phyloP scores from a whole-genome alignment of 345 rosid genomes.

The Salix koriyanagi region DNA sequence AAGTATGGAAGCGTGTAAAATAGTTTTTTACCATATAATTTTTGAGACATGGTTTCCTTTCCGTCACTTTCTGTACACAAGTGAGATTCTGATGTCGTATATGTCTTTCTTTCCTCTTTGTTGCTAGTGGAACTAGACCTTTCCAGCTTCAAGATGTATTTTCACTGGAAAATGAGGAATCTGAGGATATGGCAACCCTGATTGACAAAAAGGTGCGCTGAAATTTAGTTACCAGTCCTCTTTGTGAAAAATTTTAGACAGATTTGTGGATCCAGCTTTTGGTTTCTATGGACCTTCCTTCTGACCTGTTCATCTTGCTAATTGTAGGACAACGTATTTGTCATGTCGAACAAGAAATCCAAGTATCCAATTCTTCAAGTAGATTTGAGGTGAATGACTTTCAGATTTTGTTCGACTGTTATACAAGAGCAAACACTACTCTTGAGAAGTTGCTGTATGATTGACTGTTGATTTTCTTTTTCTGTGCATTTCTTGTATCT shows the following conservation, averaged over 20 bases:
- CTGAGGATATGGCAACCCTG: conserved; percentile 77
- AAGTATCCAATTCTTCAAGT: conserved; percentile 98
- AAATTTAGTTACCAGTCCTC: not conserved
- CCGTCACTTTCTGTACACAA: not conserved
- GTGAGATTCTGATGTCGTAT: not conserved
- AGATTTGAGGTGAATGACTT: conserved; percentile 68
- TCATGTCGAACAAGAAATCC: conserved; percentile 97
- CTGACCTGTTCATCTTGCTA: conserved; percentile 1
- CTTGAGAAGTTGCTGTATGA: not conserved
- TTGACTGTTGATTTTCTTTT: not conserved
- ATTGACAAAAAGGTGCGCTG: conserved; percentile 81
- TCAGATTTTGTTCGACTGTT: conserved; percentile 4
- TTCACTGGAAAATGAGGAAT: conserved; percentile 87
- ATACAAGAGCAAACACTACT: not conserved
- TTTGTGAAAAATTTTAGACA: not conserved
- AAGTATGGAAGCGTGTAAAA: conserved; percentile 44
- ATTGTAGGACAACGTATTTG: conserved; percentile 84
- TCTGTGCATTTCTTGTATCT: not conserved
- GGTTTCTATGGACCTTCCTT: not conserved
- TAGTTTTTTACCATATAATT: not conserved
- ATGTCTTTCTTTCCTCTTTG: not conserved
- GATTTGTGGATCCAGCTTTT: not conserved
- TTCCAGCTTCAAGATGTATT: conserved; percentile 93
- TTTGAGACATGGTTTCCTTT: not conserved
- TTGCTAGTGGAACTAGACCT: conserved; percentile 62